Conservation (phyloP, 2,329 filamentous ascomycete species). For the Fusarium neocosmosporiellum region DNA sequence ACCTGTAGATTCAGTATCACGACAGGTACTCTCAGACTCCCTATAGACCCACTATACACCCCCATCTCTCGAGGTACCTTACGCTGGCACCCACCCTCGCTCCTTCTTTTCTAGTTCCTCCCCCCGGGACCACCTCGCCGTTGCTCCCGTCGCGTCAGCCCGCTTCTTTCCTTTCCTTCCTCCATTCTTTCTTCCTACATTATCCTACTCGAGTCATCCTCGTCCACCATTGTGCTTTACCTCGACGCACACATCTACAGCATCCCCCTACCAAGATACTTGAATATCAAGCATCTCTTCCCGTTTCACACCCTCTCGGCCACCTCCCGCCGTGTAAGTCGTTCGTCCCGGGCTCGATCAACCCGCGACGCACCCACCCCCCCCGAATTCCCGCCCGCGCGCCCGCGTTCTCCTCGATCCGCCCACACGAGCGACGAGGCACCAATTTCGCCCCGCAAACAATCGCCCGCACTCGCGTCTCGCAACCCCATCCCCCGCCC, state of each 20-base stretch:
- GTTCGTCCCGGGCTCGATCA: slow-evolving; percentile 25
- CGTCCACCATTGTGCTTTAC: slow-evolving; percentile 15
- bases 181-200: slow-evolving; percentile 33
- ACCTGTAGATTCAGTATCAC: neutral
- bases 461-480: slow-evolving; percentile 20
- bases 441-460: slow-evolving; percentile 25
- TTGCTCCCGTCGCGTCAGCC: slow-evolving; percentile 46
- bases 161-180: slow-evolving; percentile 36
- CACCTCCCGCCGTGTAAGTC: slow-evolving; percentile 49
- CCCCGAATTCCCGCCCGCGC: slow-evolving; percentile 38
- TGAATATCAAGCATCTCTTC: slow-evolving; percentile 28
- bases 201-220: slow-evolving; percentile 15
- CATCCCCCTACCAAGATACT: slow-evolving; percentile 1
- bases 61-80: slow-evolving; percentile 16
- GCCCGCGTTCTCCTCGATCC: slow-evolving; percentile 34
- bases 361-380: slow-evolving; percentile 39
- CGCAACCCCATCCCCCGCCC: slow-evolving; percentile 11
- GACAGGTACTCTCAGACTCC: slow-evolving; percentile 18
- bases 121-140: slow-evolving; percentile 41
- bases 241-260: slow-evolving; percentile 11
- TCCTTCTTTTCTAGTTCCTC: slow-evolving; percentile 43
- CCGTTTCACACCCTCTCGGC: slow-evolving; percentile 23
- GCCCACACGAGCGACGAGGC: slow-evolving; percentile 25
- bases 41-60: slow-evolving; percentile 25
- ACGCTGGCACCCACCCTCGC: slow-evolving; percentile 21